Percentiles rank a stretch among this genome's conserved stretches.
phyloP scores from a whole-genome alignment of 768 basidiomycete species.

The Tricholoma sp. region DNA sequence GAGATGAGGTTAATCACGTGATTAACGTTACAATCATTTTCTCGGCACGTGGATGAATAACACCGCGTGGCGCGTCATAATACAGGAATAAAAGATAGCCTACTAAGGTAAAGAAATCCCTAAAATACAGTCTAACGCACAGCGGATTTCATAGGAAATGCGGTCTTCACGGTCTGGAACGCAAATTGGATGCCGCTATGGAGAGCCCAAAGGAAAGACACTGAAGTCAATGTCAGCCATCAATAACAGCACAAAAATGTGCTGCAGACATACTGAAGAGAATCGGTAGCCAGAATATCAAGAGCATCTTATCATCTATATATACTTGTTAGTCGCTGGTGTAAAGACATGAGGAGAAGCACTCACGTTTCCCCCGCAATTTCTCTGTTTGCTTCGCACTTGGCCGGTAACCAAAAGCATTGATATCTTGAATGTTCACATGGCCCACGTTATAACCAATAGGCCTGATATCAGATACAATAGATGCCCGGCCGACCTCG shows the following conservation, averaged over 20 bases:
- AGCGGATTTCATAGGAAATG: slow-evolving; percentile 39
- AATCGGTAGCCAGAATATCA: slow-evolving; percentile 85
- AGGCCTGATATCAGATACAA: slow-evolving; percentile 29
- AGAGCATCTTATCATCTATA: slow-evolving; percentile 78
- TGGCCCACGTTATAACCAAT: slow-evolving; percentile 44
- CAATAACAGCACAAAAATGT: slow-evolving; percentile 1
- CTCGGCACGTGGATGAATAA: not conserved
- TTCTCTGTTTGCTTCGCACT: slow-evolving; percentile 37
- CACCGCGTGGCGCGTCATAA: not conserved
- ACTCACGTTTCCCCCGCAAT: slow-evolving; percentile 67
- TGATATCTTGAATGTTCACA: slow-evolving; percentile 61
- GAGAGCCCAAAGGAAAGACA: slow-evolving; percentile 59
- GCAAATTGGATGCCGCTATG: slow-evolving; percentile 50
- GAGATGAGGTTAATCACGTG: not conserved
- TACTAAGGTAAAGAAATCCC: not conserved
- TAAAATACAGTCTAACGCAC: slow-evolving; percentile 21
- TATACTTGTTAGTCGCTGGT: slow-evolving; percentile 10
- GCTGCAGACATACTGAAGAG: slow-evolving; percentile 55
- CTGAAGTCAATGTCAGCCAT: slow-evolving; percentile 26
- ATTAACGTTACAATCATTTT: not conserved
- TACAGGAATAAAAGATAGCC: slow-evolving; percentile 1
- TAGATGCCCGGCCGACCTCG: slow-evolving; percentile 16
- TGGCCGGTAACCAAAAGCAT: slow-evolving; percentile 64
- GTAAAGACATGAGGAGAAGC: not conserved
- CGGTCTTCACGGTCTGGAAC: slow-evolving; percentile 43